A percentile compares a stretch with the other conserved stretches of the same genome.
phyloP scores from a whole-genome alignment of 1,284 basidiomycete genomes.

The Melampsora larici-populina region DNA sequence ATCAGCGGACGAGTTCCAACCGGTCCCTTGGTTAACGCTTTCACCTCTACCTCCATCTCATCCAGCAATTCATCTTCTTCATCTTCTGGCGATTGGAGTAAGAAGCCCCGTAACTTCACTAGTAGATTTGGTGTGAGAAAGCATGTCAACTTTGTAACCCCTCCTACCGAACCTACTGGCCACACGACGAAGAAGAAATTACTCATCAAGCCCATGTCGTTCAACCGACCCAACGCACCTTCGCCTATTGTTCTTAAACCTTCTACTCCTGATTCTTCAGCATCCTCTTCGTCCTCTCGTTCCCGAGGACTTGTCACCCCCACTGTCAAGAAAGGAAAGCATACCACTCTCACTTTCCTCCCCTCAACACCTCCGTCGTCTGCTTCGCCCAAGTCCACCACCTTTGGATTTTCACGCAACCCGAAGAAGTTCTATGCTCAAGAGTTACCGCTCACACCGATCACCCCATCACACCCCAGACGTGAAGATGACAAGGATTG shows the following conservation, averaged over 20 bases:
- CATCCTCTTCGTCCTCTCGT: background rate
- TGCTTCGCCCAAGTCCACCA: conserved; percentile 22
- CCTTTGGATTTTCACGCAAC: conserved; percentile 38
- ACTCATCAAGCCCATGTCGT: conserved; percentile 28
- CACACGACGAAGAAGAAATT: conserved; percentile 20
- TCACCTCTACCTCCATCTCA: conserved; percentile 36
- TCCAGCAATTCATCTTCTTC: conserved; percentile 14
- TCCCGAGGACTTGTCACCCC: conserved; percentile 13
- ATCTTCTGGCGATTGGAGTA: conserved; percentile 17
- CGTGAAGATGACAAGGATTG: background rate
- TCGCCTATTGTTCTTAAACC: conserved; percentile 38
- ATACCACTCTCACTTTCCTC: conserved; percentile 16
- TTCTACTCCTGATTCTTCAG: background rate
- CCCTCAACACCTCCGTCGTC: conserved; percentile 37
- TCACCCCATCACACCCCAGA: conserved; percentile 21
- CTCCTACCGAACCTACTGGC: conserved; percentile 7
- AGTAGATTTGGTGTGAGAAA: conserved; percentile 17
- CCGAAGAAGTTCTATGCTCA: conserved; percentile 15
- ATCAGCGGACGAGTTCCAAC: conserved; percentile 5
- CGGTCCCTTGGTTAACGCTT: conserved; percentile 20
- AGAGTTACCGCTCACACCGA: conserved; percentile 29
- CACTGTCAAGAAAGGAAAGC: conserved; percentile 25
- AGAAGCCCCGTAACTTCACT: conserved; percentile 27
- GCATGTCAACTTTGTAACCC: conserved; percentile 10
- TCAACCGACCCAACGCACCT: conserved; percentile 37